Percentiles rank a stretch among this genome's conserved stretches.
phyloP scores from a whole-genome alignment of 2,329 filamentous ascomycete genomes.

The Clonostachys rosea region DNA sequence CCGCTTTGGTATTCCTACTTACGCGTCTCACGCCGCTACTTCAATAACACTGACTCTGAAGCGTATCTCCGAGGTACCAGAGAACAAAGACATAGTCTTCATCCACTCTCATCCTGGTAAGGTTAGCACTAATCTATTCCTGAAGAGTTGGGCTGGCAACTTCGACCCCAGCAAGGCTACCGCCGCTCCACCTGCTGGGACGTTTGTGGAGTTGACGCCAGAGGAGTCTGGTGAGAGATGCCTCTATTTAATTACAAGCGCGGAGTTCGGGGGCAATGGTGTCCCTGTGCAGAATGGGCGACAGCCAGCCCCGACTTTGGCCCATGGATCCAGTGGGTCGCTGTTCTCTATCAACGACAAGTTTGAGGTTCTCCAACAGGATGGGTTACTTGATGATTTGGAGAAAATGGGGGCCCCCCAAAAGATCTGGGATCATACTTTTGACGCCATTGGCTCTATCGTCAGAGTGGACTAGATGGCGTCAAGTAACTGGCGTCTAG shows the following conservation, averaged over 20 bases:
- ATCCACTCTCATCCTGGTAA: slow-evolving; percentile 2
- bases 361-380: background rate
- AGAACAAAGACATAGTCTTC: background rate
- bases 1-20: background rate
- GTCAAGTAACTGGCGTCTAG: no score
- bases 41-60: background rate
- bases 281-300: background rate
- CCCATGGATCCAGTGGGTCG: background rate
- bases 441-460: no score
- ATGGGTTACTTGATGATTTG: background rate
- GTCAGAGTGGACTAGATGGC: no score
- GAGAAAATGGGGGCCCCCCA: no score
- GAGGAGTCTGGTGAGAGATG: background rate
- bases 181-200: no score
- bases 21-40: background rate
- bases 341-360: background rate
- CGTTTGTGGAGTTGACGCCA: background rate
- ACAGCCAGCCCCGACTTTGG: background rate
- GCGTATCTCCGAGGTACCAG: background rate
- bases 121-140: background rate
- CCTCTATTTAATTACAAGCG: background rate
- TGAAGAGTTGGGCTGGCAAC: background rate
- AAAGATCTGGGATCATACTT: no score
- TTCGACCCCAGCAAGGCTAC: no score
- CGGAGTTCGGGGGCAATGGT: background rate